Evolutionary conservation across 345 rosid species (phyloP).

Genomic region (Camelina laxa): DNA sequence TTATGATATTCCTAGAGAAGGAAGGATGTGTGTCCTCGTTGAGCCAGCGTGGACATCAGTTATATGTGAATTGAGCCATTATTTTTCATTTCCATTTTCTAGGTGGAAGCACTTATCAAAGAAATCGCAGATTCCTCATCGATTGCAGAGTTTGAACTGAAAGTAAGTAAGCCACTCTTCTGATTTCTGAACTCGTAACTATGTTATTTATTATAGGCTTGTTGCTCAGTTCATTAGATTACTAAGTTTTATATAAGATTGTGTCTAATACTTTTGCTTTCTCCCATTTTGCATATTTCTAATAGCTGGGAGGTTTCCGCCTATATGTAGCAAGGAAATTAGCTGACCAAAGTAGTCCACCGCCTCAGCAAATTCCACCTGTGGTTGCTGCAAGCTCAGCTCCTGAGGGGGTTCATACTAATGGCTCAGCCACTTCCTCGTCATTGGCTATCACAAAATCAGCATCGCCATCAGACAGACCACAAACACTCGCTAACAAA

Average conservation of each 20-base stretch:
- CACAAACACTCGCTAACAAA: constrained; percentile 54
- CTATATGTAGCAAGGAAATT: constrained; percentile 66
- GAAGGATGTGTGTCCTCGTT: not conserved
- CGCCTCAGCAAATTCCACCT: constrained; percentile 45
- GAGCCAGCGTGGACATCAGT: not conserved
- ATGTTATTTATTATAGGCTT: not conserved
- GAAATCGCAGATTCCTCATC: constrained; percentile 70
- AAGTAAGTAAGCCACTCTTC: constrained; percentile 72
- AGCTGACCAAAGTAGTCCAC: constrained; percentile 46
- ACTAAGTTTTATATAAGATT: not conserved
- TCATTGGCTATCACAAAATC: constrained; percentile 67
- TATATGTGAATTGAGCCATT: not conserved
- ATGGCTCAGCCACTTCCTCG: constrained; percentile 64
- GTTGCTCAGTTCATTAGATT: not conserved
- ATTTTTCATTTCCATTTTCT: constrained; percentile 33
- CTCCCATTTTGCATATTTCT: not conserved
- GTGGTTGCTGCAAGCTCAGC: constrained; percentile 39
- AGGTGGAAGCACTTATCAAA: constrained; percentile 74
- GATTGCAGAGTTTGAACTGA: constrained; percentile 77
- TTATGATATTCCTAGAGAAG: not conserved
- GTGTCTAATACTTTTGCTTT: not conserved
- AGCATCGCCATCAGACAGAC: constrained; percentile 46
- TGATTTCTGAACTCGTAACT: not conserved
- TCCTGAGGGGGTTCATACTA: constrained; percentile 38
- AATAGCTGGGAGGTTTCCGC: constrained; percentile 76